Evolutionary conservation across 257 asterid genomes (phyloP), one percentile per base, ranked within the genome.

Genomic region (Oldenlandia corymbosa): DNA sequence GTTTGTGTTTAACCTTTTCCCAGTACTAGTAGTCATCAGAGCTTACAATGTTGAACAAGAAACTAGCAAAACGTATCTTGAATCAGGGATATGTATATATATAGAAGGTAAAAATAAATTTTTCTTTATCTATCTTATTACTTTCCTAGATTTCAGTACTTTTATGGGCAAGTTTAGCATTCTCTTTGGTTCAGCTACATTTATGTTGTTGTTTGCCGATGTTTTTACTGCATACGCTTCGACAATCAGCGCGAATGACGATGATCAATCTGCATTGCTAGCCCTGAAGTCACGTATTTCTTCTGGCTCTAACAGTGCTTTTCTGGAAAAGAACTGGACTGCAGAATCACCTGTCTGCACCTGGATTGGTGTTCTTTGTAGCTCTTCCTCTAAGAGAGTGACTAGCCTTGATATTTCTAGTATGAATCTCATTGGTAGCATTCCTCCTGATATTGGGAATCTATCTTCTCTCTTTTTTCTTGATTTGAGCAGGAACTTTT

Each of bases 401-500:
- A n/a, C 14, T 2, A 12, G 51, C 24, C 43, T 64, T 36, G 45
- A 64, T 36, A 50, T 64, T 8, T 37, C 60, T 2, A 1, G 21
- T 27, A 36, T 64, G 51, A 17, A 39, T 28, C 50, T 64, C 43
- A 12, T 5, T 1, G 60, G 69, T 0, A 64, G 60, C 60, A 32
- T 64, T 20, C 51, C 51, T 14, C 24, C 69, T 0, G 39, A 64
- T 4, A 1, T 64, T 18, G 69, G 69, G 21, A 64, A 21, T 21
- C 69, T 64, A 18, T 64, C 69, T 36, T 75, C 58, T 17, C 80
- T 79, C 18, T 31, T 5, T 26, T 57, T 59, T n/a, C 64, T 79
- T 14, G 58, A 69, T 45, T 1, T 79, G 10, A 57, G 49, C 17
- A 10, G 18, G 62, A 75, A 79, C 32, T 0, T 12, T 21, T 75